Percentiles rank a stretch among this genome's conserved stretches.
Evolutionary conservation across 495 filamentous ascomycete genomes (phyloP).

Genomic region (Astrothelium subdiscretum): DNA sequence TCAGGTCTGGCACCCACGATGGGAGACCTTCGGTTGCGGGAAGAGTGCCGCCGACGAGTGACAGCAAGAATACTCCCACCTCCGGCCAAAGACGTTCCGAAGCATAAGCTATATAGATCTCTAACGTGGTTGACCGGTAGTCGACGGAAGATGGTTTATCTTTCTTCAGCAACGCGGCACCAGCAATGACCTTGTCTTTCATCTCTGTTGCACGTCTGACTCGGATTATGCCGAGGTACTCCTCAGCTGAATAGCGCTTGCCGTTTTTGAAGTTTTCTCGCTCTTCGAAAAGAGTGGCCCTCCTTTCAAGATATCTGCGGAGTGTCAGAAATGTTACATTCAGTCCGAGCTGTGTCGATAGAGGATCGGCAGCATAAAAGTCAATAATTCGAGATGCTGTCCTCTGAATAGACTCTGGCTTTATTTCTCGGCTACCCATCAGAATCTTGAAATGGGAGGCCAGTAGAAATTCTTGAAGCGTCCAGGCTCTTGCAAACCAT

Average conservation of each 20-base stretch:
- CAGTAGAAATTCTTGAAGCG: constrained; percentile 4
- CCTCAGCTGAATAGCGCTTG: neutral
- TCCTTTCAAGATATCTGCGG: neutral
- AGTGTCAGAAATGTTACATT: neutral
- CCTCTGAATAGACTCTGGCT: neutral
- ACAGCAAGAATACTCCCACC: neutral
- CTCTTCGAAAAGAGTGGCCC: neutral
- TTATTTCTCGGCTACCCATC: neutral
- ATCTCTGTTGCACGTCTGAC: neutral
- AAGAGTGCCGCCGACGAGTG: neutral
- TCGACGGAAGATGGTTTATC: neutral
- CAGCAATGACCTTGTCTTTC: neutral
- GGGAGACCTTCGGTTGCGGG: neutral
- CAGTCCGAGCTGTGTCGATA: neutral
- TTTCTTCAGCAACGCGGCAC: neutral
- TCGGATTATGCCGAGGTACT: neutral
- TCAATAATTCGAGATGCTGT: neutral
- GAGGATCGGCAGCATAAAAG: neutral
- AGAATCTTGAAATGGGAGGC: neutral
- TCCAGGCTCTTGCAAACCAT: constrained; percentile 9
- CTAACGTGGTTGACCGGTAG: neutral
- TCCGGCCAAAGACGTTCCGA: neutral
- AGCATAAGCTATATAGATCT: neutral
- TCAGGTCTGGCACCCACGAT: neutral
- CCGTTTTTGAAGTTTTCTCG: neutral